A percentile compares a stretch with the other conserved stretches of the same genome.
Conservation (phyloP, 2,329 filamentous ascomycete genomes). For the Aspergillus sp. region DNA sequence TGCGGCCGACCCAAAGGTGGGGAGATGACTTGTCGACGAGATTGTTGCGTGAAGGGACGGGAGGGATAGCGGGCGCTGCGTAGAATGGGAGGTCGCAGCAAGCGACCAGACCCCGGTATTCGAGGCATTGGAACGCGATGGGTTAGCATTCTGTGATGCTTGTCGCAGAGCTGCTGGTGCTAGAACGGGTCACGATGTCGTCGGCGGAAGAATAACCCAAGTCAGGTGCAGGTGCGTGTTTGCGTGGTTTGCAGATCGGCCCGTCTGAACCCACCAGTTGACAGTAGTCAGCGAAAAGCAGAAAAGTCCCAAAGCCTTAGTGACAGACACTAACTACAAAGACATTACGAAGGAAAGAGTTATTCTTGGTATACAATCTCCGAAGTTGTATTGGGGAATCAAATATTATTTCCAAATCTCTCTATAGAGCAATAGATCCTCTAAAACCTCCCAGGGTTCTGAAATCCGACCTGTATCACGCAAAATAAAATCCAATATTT, state of each 20-base stretch:
- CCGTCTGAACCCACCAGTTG: background rate
- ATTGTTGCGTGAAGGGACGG: constrained; percentile 60
- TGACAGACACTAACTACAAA: no score
- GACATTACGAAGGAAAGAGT: background rate
- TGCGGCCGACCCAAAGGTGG: constrained; percentile 59
- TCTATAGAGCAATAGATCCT: constrained; percentile 21
- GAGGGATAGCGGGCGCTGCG: constrained; percentile 22
- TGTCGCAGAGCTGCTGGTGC: background rate
- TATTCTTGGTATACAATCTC: constrained; percentile 8
- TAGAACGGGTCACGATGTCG: background rate
- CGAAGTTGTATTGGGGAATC: constrained; percentile 20
- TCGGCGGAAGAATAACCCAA: background rate
- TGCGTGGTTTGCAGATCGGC: background rate
- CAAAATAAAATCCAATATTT: constrained; percentile 17
- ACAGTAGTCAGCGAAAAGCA: background rate
- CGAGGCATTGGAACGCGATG: constrained; percentile 39
- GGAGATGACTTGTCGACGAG: constrained; percentile 55
- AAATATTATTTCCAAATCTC: constrained; percentile 20
- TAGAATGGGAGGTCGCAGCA: constrained; percentile 37
- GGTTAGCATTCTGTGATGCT: constrained; percentile 32
- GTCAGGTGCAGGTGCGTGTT: constrained; percentile 3
- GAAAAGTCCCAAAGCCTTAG: no score
- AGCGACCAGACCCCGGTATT: constrained; percentile 42
- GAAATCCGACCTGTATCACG: constrained; percentile 19
- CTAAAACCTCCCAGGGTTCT: constrained; percentile 15